Percentiles rank a stretch among this genome's conserved stretches.
phyloP scores from a whole-genome alignment of 73 alveolate genomes.

The Paramecium biaurelia region DNA sequence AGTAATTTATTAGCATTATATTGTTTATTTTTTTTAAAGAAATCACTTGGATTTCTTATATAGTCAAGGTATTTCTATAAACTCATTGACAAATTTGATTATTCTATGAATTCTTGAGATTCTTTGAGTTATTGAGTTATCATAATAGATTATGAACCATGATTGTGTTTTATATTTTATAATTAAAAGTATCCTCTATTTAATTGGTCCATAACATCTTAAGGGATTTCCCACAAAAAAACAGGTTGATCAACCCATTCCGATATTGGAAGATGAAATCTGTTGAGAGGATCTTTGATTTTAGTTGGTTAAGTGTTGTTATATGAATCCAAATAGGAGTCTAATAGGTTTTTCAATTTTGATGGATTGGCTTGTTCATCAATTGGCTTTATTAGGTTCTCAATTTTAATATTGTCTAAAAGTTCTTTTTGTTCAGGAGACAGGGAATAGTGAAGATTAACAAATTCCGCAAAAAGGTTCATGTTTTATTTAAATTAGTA shows the following conservation, averaged over 20 bases:
- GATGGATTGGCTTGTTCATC: neutral
- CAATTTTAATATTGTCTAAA: neutral
- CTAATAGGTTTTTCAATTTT: neutral
- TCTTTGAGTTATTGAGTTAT: neutral
- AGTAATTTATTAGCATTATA: neutral
- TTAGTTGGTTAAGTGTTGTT: neutral
- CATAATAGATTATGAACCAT: neutral
- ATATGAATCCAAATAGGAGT: neutral
- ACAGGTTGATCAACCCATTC: neutral
- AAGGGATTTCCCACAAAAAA: neutral
- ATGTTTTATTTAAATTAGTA: neutral
- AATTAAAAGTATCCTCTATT: neutral
- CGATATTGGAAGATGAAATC: neutral
- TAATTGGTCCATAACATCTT: neutral
- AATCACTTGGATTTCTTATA: neutral
- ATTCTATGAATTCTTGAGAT: neutral
- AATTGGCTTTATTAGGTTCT: neutral
- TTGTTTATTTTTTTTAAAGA: neutral
- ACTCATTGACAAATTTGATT: neutral
- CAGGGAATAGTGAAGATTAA: neutral
- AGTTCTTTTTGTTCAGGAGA: neutral
- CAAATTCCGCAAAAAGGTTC: neutral
- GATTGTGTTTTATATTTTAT: neutral
- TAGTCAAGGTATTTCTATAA: neutral
- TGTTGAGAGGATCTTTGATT: neutral